Evolutionary conservation across 495 filamentous ascomycete genomes (phyloP), one percentile per base, ranked within the genome.

Genomic region (Aspergillus coremiiformis): DNA sequence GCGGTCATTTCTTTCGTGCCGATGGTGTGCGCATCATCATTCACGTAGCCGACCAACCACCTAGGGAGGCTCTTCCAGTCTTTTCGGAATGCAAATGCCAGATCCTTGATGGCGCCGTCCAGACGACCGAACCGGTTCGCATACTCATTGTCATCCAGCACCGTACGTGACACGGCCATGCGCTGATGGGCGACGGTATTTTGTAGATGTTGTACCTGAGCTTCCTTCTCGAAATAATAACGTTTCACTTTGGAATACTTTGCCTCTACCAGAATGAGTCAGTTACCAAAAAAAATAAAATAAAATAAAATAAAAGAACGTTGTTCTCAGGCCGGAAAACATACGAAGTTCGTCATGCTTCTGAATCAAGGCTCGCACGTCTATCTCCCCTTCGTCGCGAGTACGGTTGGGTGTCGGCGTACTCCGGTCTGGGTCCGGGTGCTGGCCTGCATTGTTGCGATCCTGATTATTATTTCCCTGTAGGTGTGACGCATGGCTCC

Each of bases 191-290:
- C 93, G 41, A 98, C 81, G 4, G 89, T 92, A 65, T 98, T 97
- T 68, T 98, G 93, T 10, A 98, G 81, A 61, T 90, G 86, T 64
- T 96, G 89, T 10, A 98, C 89, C 64, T 97, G 92, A 42, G 84
- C 75, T 61, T 94, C 91, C 58, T 90, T 90, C 51, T 98, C 93
- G 64, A 97, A 98, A 64, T 96, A 98, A 56, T 95, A 86, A 27
- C 87, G 82, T 73, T 98, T 98, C 45, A 98, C 93, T 66, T 96
- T 96, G 69, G 89, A 89, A 64, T 98, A 98, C 74, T 98, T 98
- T 56, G 80, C 81, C 65, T 89, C 91, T 96, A 61, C 39, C 11
- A 5, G 23, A n/a, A 32, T 20, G 3, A 21, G 21, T 53, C 26
- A 54, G 23, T 27, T 60, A 44, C 55, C 63, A 44, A 58, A 48